Evolutionary conservation across 306 rosid species (phyloP), one percentile per base, ranked within the genome.

Genomic region (Datisca glomerata): DNA sequence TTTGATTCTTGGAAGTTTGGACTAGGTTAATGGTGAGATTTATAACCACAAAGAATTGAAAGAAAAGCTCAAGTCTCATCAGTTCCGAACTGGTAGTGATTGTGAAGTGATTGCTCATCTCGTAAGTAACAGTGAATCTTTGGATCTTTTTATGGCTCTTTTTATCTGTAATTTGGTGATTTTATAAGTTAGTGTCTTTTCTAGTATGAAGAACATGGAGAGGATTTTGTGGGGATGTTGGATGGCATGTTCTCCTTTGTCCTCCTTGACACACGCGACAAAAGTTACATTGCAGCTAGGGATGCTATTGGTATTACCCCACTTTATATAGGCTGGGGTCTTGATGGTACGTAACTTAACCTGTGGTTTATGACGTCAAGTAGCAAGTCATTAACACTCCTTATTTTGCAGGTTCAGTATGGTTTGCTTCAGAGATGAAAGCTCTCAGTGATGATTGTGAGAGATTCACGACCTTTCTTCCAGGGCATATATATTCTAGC

Each of bases 381-480:
- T n/a, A n/a, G n/a, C n/a, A n/a, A n/a, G n/a, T n/a, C n/a, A n/a
- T n/a, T n/a, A n/a, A n/a, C n/a, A n/a, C n/a, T n/a, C n/a, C n/a
- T n/a, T 60, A 49, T 15, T 68, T 56, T 51, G 40, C 78, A 89
- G 98, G 98, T 53, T 91, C 96, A 45, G 66, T 72, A 21, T 91
- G 98, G 96, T 91, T 91, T 71, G 86, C 96, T 32, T 91, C 98
- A 53, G 94, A 91, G 71, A 91, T 91, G 98, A 91, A 91, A 67
- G 98, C 96, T 58, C 41, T 91, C 45, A 75, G 89, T 60, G 98
- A 91, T 50, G 98, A 91, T 60, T 91, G 98, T 57, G 96, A 89
- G 64, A 78, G 92, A 60, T 89, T 89, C 45, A 55, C 73, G 51
- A 70, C 81, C 48, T 89, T 89, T 56, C 96, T 75, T 45, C 98